phyloP scores from a whole-genome alignment of 1,284 basidiomycete genomes.

The Ustilago crameri region DNA sequence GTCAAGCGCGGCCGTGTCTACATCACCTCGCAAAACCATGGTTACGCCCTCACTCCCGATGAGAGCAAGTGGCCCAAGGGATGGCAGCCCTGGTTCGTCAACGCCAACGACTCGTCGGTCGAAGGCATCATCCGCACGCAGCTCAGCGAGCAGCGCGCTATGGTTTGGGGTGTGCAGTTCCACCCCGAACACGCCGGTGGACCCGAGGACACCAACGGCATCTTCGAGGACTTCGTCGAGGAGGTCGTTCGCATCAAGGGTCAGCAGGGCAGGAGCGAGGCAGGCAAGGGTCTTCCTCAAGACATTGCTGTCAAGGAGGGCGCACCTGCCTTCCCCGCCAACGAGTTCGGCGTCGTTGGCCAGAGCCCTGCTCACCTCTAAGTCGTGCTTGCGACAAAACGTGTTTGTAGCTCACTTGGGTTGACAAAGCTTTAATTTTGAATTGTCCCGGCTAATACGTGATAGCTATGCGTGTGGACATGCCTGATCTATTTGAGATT shows the following conservation, averaged over 20 bases:
- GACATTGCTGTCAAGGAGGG: constrained; percentile 26
- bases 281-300: constrained; percentile 38
- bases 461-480: too few relatives aligned
- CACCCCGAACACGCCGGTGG: constrained; percentile 67
- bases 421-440: constrained; percentile 1
- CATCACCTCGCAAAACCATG: constrained; percentile 81
- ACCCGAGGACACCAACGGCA: constrained; percentile 65
- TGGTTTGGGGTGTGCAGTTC: constrained; percentile 67
- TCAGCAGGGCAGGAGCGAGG: constrained; percentile 28
- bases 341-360: constrained; percentile 41
- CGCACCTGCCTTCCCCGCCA: constrained; percentile 39
- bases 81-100: constrained; percentile 67
- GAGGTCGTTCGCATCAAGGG: constrained; percentile 60
- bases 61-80: constrained; percentile 64
- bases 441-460: too few relatives aligned
- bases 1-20: constrained; percentile 96
- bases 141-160: constrained; percentile 39
- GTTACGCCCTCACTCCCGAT: constrained; percentile 52
- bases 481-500: constrained; percentile 6
- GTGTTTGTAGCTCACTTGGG: not conserved
- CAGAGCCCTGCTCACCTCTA: constrained; percentile 37
- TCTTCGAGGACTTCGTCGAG: constrained; percentile 66
- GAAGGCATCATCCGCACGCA: constrained; percentile 64
- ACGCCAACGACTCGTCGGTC: constrained; percentile 66
- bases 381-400: not conserved